Percentiles rank a stretch among this genome's conserved stretches.
These are phyloP conservation scores for Agrocybe chaxingu DNA, from an alignment of 768 basidiomycete genomes.

Conservation along the genomic window DNA sequence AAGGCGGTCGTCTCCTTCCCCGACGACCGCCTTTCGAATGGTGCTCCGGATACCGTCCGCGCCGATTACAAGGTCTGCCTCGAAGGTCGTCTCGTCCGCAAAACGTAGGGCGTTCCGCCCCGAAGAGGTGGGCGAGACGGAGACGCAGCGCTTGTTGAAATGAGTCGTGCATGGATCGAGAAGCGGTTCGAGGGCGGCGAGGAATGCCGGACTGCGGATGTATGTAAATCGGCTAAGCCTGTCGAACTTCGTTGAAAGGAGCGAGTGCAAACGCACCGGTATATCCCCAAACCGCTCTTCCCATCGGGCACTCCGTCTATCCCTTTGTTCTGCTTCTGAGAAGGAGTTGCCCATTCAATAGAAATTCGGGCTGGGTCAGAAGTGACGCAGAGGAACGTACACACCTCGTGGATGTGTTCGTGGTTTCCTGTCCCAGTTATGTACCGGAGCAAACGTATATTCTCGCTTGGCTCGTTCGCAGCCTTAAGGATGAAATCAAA, in stretches of 20 bases:
- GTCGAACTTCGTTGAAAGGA: too few species aligned
- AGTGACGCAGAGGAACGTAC: too few species aligned
- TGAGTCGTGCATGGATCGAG: slow-evolving; percentile 37
- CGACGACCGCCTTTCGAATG: slow-evolving; percentile 46
- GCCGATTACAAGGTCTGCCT: slow-evolving; percentile 41
- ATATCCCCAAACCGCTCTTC: slow-evolving; percentile 41
- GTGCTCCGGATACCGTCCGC: slow-evolving; percentile 48
- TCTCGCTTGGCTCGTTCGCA: slow-evolving; percentile 27
- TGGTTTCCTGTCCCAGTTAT: slow-evolving; percentile 38
- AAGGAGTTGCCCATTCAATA: too few species aligned
- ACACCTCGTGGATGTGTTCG: slow-evolving; percentile 35
- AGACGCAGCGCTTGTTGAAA: slow-evolving; percentile 46
- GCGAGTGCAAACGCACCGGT: slow-evolving; percentile 25
- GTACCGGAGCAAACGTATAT: slow-evolving; percentile 31
- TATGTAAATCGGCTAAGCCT: too few species aligned
- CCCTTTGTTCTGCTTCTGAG: too few species aligned
- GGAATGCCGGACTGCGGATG: slow-evolving; percentile 38
- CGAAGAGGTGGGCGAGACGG: slow-evolving; percentile 22
- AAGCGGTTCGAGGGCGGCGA: slow-evolving; percentile 40
- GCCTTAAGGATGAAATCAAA: slow-evolving; percentile 36
- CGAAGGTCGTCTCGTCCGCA: slow-evolving; percentile 39
- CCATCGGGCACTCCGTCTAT: slow-evolving; percentile 3
- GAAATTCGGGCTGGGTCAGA: too few species aligned
- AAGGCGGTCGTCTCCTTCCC: slow-evolving; percentile 36
- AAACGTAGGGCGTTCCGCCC: slow-evolving; percentile 37